Base-by-base conservation (phyloP, 2,329 filamentous ascomycete genomes). In the Ceratocystis variospora region DNA sequence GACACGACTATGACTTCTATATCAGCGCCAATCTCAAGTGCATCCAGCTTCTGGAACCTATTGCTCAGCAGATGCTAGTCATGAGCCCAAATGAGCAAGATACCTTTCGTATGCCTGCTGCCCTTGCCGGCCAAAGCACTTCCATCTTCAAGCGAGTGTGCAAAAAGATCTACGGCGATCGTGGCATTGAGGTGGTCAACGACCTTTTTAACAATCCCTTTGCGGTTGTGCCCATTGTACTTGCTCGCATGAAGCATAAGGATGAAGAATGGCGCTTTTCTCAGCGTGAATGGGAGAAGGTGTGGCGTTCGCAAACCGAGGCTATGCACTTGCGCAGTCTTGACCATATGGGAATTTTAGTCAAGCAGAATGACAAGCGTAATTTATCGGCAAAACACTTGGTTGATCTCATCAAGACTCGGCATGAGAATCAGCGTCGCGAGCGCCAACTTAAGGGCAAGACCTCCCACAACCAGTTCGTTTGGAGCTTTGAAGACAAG, bases 1-100 rank as follows among this genome's bases (percentile, higher is more conserved):
- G 94, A 3, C 94, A 99, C 73, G 94, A 99, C 73, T 99, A 99
- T 72, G 94, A 99, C 75, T 96, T 95, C 77, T 94, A 96, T 73
- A 97, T 99, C 64, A 94, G 99, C 76, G 89, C 90, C 7, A 96
- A 94, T 72, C 84, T 88, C 68, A 92, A 96, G 71, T 96, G 94
- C 62, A 96, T 99, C 68, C 94, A 97, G 75, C 85, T 99, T 3
- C 84, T 99, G 50, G 93, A 97, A 74, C 94, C 94, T 0, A 90
- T 97, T 67, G 91, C 90, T 1, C 91, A 96, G 72, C 88, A 95
- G 72, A 89, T 99, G 76, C 81, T 92, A 17, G 86, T 88, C 53
- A 87, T 96, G 82, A 83, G 82, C 7, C 80, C 89, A 5, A 77
- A 82, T 2, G 91, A 96, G 72, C 81, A 89, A 57, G 81, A 84